phyloP scores from a whole-genome alignment of 495 filamentous ascomycete species.

The Chlorociboria aeruginascens region DNA sequence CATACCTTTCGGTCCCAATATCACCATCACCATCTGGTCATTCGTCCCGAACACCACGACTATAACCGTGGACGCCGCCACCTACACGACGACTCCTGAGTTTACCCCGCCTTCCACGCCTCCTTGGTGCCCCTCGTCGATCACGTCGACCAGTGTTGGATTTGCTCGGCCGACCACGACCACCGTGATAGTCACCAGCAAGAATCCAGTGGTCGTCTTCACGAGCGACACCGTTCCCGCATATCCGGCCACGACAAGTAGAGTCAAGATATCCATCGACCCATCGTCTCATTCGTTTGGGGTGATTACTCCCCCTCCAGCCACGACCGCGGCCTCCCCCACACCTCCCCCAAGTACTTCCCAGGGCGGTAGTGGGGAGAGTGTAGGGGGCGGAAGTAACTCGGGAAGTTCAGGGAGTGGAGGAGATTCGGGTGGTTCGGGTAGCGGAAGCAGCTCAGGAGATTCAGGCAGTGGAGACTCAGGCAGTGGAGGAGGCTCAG shows the following conservation, averaged over 20 bases:
- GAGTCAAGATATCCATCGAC: not conserved
- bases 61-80: slow-evolving; percentile 1
- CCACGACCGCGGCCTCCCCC: not conserved
- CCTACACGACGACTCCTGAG: slow-evolving; percentile 2
- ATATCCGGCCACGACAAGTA: not conserved
- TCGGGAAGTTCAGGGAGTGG: too few species aligned
- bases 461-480: too few species aligned
- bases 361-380: too few species aligned
- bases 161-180: not conserved
- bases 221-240: not conserved
- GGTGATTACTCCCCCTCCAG: not conserved
- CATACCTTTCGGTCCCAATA: not conserved
- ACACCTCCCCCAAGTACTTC: not conserved
- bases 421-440: too few species aligned
- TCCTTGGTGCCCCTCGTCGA: slow-evolving; percentile 2
- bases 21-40: slow-evolving; percentile 4
- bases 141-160: not conserved
- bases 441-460: too few species aligned
- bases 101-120: slow-evolving; percentile 7
- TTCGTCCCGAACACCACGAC: slow-evolving; percentile 13
- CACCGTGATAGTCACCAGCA: slow-evolving; percentile 12
- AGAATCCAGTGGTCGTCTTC: slow-evolving; percentile 5
- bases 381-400: too few species aligned
- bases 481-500: too few species aligned
- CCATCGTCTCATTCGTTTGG: not conserved